Base-by-base conservation (phyloP, 108 stramenopile species). In the Skeletonema grethae region DNA sequence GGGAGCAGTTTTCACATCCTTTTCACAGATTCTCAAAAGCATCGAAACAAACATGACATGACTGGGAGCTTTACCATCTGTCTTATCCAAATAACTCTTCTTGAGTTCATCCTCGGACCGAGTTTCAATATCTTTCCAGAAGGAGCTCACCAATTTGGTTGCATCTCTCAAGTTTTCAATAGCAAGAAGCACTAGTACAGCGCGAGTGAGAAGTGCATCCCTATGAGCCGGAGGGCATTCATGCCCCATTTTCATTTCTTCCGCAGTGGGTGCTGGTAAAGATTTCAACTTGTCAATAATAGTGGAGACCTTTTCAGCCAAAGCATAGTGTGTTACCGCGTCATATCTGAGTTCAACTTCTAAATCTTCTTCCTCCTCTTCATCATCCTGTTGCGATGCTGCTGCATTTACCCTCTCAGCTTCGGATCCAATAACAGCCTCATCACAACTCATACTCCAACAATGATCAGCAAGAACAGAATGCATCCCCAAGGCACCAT, bases 151-250 rank as follows among this genome's bases (percentile, higher is more conserved):
- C 20, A 95, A 67, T 13, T 18, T 70, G 35, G 75, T 86, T 22
- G 93, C 93, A 86, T 90, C 89, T 18, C 88, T 67, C 57, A 95
- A 61, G 67, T 92, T 92, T 75, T 95, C 90, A 57, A 95, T 68
- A 10, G 93, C 89, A 18, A 74, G 70, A 7, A 92, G 50, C 11
- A 86, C 77, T 29, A 95, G 76, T n/a, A 92, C 65, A 8, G 90
- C 70, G 18, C 93, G 84, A n/a, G 93, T 94, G 58, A 94, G 76
- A 20, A 94, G 85, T 7, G 88, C 87, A 70, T 94, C 93, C 28
- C 93, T 75, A 28, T 87, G 85, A 16, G 89, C 78, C 8, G 93
- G 89, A 63, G 86, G 89, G 65, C 90, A 92, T 7, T 71, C 77
- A 63, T 94, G 90, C 20, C 88, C 89, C 59, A 80, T 41, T 38